Base-by-base conservation (phyloP, 176 grass and related monocot species). In the Oryza officinalis region DNA sequence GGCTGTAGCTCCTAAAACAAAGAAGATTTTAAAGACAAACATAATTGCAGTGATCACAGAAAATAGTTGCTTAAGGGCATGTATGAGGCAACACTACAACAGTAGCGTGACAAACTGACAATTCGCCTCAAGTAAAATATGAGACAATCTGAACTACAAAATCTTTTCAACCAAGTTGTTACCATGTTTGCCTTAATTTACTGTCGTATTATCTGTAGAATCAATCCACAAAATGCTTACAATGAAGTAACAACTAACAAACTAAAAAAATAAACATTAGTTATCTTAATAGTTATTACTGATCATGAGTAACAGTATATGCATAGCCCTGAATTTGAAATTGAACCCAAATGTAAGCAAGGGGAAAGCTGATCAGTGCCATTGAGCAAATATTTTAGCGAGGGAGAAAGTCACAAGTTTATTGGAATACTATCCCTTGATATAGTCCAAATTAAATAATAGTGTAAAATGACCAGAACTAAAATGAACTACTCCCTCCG, bases 1-100 rank as follows among this genome's bases (percentile, higher is more conserved):
- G 97, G 72, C 97, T 99, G 75, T 92, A 94, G 74, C 97, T 99
- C 91, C 91, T 94, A 79, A 44, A 68, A 66, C 20, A 8, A 73
- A 67, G 40, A 89, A 41, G 63, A 27, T 63, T 70, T 77, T 82
- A 40, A 85, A 52, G 79, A n/a, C 59, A 37, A 80, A 86, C 18
- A 40, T 2, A 60, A 65, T 32, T 76, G 43, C 26, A 66, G 57
- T 28, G 4, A 15, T 17, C 15, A 44, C 12, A 27, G 18, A 75
- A 13, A 57, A 65, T 10, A 63, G 5, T 8, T 80, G 38, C n/a
- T 75, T 8, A 86, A 73, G 41, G 22, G 63, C 67, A 23, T 60
- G 26, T 44, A 85, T 60, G 73, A 31, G 14, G 25, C 22, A 25
- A 60, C 9, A 54, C 30, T 32, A 10, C 30, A 25, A 69, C 14